A percentile compares a stretch with the other conserved stretches of the same genome.
Conservation (phyloP, 441 rosid genomes). For the Erysimum cheiri region DNA sequence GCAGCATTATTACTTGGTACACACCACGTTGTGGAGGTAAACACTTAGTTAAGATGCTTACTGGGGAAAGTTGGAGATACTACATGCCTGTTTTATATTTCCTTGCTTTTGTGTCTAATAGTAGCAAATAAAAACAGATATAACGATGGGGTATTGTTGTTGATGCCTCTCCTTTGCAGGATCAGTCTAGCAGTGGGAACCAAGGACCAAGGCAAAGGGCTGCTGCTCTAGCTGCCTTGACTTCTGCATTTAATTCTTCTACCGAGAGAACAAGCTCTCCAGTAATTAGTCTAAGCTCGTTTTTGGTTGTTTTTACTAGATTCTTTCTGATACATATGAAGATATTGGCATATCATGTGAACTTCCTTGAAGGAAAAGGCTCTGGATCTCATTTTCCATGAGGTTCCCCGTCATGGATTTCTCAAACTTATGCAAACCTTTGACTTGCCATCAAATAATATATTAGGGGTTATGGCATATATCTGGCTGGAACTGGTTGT, state of each 20-base stretch:
- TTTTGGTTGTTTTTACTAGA: not conserved
- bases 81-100: not conserved
- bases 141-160: slow-evolving; percentile 6
- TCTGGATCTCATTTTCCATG: not conserved
- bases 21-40: slow-evolving; percentile 82
- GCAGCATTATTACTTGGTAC: slow-evolving; percentile 82
- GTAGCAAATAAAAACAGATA: slow-evolving; percentile 19
- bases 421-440: slow-evolving; percentile 1
- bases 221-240: slow-evolving; percentile 96
- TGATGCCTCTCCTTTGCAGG: slow-evolving; percentile 51
- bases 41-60: slow-evolving; percentile 28
- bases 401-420: slow-evolving; percentile 10
- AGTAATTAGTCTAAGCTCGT: slow-evolving; percentile 48
- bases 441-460: not conserved
- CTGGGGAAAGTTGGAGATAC: slow-evolving; percentile 17
- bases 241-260: slow-evolving; percentile 88
- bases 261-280: slow-evolving; percentile 54
- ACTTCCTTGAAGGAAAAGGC: slow-evolving; percentile 4
- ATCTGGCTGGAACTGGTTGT: not conserved
- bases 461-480: not conserved
- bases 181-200: slow-evolving; percentile 64
- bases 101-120: slow-evolving; percentile 10
- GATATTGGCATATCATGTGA: slow-evolving; percentile 15
- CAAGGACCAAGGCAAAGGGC: slow-evolving; percentile 97
- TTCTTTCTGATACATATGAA: slow-evolving; percentile 10